Conservation (phyloP, 139 green algal species). For the Haematococcus sp. region DNA sequence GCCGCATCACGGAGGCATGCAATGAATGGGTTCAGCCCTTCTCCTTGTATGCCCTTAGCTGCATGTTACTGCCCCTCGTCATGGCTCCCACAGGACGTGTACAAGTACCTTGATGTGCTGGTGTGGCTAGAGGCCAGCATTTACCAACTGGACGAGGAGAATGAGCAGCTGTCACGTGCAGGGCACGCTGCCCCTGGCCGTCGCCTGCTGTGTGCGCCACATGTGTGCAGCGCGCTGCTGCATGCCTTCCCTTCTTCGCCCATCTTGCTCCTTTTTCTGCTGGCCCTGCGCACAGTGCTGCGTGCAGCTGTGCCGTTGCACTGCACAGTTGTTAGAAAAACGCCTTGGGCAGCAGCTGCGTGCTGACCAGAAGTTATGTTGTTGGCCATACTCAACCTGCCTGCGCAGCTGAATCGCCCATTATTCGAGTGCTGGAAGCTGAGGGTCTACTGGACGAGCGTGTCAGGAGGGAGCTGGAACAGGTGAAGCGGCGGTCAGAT, state of each 20-base stretch:
- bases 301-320: too few relatives aligned
- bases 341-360: too few relatives aligned
- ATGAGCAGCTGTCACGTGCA: constrained; percentile 40
- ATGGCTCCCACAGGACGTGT: constrained; percentile 39
- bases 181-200: background rate
- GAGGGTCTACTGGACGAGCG: constrained; percentile 32
- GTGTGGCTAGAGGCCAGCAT: constrained; percentile 71
- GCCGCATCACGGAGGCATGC: background rate
- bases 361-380: too few relatives aligned
- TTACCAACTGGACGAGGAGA: constrained; percentile 75
- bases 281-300: constrained; percentile 7
- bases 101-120: constrained; percentile 60
- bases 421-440: constrained; percentile 25
- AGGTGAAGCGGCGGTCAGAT: too few relatives aligned
- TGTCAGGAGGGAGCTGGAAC: constrained; percentile 40
- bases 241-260: background rate
- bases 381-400: too few relatives aligned
- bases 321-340: too few relatives aligned
- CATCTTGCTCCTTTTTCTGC: too few relatives aligned
- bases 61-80: background rate
- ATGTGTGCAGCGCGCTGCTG: background rate
- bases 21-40: background rate
- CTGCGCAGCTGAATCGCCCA: background rate
- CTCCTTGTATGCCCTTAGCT: background rate
- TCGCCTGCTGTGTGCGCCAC: background rate